Percentiles rank a stretch among this genome's conserved stretches.
Conservation (phyloP, 2,329 filamentous ascomycete species). For the Chrysoporthe austroafricana region DNA sequence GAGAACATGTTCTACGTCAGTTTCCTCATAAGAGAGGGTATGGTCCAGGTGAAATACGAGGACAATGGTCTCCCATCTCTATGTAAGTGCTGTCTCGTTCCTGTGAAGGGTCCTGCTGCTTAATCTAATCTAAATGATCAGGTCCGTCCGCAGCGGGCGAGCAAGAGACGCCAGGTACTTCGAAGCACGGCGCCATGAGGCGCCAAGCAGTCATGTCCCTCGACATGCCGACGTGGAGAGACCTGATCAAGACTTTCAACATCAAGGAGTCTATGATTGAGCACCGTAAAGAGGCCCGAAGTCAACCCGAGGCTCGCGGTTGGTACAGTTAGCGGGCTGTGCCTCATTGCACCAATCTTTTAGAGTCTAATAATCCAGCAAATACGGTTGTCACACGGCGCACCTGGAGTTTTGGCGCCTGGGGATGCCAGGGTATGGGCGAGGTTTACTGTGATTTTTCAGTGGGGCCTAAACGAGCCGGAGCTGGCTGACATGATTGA, state of each 20-base stretch:
- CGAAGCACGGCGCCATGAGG: conserved; percentile 60
- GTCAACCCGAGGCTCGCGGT: conserved; percentile 57
- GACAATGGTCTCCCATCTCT: conserved; percentile 76
- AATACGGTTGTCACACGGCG: neutral
- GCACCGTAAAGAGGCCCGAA: conserved; percentile 69
- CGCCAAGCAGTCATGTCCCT: conserved; percentile 89
- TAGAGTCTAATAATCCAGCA: neutral
- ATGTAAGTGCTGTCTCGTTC: conserved; percentile 57
- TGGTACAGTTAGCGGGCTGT: conserved; percentile 61
- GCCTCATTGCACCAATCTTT: neutral
- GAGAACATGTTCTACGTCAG: conserved; percentile 98
- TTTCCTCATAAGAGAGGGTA: conserved; percentile 88
- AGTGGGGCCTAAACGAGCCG: neutral
- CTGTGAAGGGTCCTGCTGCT: no score
- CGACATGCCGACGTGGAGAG: conserved; percentile 82
- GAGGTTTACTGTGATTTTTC: neutral
- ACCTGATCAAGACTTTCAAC: conserved; percentile 74
- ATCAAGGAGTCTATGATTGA: conserved; percentile 83
- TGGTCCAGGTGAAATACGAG: conserved; percentile 74
- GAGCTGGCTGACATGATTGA: neutral
- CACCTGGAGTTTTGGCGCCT: neutral
- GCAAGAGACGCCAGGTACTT: conserved; percentile 48
- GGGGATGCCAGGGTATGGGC: neutral
- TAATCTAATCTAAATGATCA: neutral
- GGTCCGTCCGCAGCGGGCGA: conserved; percentile 15